A percentile compares a stretch with the other conserved stretches of the same genome.
These are phyloP conservation scores for Nicotiana sylvestris DNA, from an alignment of 257 asterid species.

Conservation along the genomic window DNA sequence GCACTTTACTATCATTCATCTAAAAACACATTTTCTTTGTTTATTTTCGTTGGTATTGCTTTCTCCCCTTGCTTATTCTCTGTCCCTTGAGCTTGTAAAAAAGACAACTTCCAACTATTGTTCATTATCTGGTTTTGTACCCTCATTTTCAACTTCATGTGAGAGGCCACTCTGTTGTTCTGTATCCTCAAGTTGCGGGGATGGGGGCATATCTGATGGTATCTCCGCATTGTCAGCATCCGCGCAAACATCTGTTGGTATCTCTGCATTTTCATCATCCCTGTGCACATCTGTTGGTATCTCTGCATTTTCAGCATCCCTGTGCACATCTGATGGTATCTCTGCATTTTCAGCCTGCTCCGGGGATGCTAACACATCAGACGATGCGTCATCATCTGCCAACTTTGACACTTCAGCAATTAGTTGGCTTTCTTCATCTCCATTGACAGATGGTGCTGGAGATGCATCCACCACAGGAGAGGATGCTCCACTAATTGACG, in stretches of 20 bases:
- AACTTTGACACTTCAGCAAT: slow-evolving; percentile 47
- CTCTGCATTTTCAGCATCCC: too few species aligned
- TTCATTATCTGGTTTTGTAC: slow-evolving; percentile 20
- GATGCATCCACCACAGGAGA: slow-evolving; percentile 32
- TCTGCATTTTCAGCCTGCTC: not conserved
- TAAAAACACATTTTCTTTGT: not conserved
- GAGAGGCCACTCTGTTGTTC: slow-evolving; percentile 4
- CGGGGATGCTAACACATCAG: not conserved
- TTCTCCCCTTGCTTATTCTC: not conserved
- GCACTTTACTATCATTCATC: not conserved
- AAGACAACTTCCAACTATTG: slow-evolving; percentile 12
- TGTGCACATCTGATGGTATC: not conserved
- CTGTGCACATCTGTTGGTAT: too few species aligned
- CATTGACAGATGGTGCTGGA: slow-evolving; percentile 46
- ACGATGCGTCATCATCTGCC: slow-evolving; percentile 37
- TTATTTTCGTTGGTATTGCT: not conserved
- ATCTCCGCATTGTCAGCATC: too few species aligned
- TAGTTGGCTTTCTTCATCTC: slow-evolving; percentile 45
- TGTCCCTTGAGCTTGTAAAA: not conserved
- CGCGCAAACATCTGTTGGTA: too few species aligned
- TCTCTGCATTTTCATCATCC: too few species aligned
- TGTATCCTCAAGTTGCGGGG: slow-evolving; percentile 24
- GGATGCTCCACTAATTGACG: slow-evolving; percentile 30
- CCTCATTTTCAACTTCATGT: slow-evolving; percentile 25
- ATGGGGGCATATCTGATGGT: not conserved